A percentile compares a stretch with the other conserved stretches of the same genome.
Conservation (phyloP, 2,329 filamentous ascomycete genomes). For the Claviceps lovelessii region DNA sequence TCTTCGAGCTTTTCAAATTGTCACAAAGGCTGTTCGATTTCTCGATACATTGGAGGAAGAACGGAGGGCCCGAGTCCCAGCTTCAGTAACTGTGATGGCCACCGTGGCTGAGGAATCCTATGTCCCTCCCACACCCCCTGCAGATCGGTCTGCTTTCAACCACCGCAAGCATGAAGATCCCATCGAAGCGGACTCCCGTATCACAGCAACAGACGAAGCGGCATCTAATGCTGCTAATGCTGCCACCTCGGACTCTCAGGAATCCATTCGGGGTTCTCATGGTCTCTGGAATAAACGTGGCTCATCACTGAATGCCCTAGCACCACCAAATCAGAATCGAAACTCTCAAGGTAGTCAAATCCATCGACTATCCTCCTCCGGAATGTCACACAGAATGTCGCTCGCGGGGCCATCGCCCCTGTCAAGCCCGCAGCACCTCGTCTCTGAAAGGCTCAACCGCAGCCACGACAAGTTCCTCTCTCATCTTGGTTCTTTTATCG, state of each 20-base stretch:
- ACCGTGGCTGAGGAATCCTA: constrained; percentile 44
- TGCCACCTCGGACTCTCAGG: constrained; percentile 21
- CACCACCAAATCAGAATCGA: constrained; percentile 17
- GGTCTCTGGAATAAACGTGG: constrained; percentile 30
- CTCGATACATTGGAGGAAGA: constrained; percentile 70
- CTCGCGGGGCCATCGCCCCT: constrained; percentile 52
- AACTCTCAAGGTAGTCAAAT: constrained; percentile 23
- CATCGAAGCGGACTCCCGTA: constrained; percentile 27
- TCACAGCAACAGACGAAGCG: constrained; percentile 16
- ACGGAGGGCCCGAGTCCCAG: constrained; percentile 31
- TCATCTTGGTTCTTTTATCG: constrained; percentile 84
- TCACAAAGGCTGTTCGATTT: constrained; percentile 81
- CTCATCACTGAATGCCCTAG: constrained; percentile 28
- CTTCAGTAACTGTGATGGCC: constrained; percentile 45
- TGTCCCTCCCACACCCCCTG: constrained; percentile 49
- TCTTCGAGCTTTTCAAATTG: constrained; percentile 81
- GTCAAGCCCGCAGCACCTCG: constrained; percentile 54
- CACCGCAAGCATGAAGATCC: constrained; percentile 17
- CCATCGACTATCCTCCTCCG: constrained; percentile 37
- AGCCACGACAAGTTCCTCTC: constrained; percentile 83
- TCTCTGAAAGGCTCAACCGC: constrained; percentile 65
- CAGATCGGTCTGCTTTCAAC: constrained; percentile 39
- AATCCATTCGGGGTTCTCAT: constrained; percentile 21
- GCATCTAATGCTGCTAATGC: constrained; percentile 14
- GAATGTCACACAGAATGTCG: constrained; percentile 60